Base-by-base conservation (phyloP, 2,329 filamentous ascomycete species). In the Trichoderma gracile region DNA sequence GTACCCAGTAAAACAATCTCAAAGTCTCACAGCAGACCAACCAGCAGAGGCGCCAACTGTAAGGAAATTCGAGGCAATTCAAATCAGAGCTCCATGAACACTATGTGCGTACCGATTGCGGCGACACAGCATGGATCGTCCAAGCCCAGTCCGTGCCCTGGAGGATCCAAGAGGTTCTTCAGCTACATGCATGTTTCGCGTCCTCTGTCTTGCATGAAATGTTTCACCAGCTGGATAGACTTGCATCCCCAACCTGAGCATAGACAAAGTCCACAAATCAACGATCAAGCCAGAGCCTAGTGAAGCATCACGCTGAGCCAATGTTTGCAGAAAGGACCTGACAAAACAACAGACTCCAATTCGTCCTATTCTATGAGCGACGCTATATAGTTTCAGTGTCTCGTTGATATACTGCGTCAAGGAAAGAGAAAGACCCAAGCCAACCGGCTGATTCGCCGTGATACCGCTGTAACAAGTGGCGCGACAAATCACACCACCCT, bases 181-280 rank as follows among this genome's bases (percentile, higher is more conserved):
- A 54, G 53, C 58, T 49, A 21, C n/a, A 49, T n/a, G 58, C 40
- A 52, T 53, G 58, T 61, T 43, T 50, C 58, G 57, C 38, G 58
- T 54, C 40, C 58, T 62, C 38, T 62, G 58, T 54, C 58, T 62
- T 27, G 47, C 58, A 45, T 54, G 58, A 25, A 19, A 62, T 62
- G 49, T 62, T 46, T 62, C 58, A 62, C 58, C 58, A 62, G 49
- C 25, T 38, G 4, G 10, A 10, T 10, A 38, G 12, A n/a, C n/a
- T n/a, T n/a, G n/a, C n/a, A n/a, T 10, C 10, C 33, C 10, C 33
- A 38, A 14, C 33, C 43, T 17, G 21, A 7, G 43, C 21, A 52
- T 17, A 6, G 27, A 19, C 25, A 30, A 40, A 30, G 3, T n/a
- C n/a, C n/a, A n/a, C n/a, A n/a, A n/a, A n/a, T n/a, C n/a, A n/a